phyloP scores from a whole-genome alignment of 495 filamentous ascomycete genomes.

The Sordaria brevicollis region DNA sequence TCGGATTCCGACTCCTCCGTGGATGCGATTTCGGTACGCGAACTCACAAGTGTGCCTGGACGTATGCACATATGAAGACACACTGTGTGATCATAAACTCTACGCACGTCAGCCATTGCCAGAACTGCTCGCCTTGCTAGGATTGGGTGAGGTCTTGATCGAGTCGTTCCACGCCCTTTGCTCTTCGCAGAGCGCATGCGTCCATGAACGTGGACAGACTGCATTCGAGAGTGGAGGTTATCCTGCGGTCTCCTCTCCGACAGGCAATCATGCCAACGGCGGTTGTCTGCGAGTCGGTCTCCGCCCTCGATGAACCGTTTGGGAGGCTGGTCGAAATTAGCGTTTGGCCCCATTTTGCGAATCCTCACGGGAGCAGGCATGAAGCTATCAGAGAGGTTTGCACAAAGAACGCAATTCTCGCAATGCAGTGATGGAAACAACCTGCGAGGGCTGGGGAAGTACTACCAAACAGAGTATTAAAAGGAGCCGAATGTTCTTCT shows the following conservation, averaged over 20 bases:
- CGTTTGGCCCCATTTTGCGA: background rate
- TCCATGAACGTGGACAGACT: background rate
- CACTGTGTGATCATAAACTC: background rate
- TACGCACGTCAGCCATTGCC: background rate
- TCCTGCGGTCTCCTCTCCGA: background rate
- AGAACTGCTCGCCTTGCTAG: background rate
- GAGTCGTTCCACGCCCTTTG: background rate
- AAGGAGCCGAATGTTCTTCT: background rate
- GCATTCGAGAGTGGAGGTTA: background rate
- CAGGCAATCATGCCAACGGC: background rate
- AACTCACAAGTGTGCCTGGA: background rate
- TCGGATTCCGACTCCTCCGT: background rate
- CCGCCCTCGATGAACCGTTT: background rate
- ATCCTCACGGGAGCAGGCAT: background rate
- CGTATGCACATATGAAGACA: background rate
- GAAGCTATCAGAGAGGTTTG: background rate
- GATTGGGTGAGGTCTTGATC: background rate
- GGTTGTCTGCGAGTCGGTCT: background rate
- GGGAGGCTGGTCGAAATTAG: background rate
- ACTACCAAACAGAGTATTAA: background rate
- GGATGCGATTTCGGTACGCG: background rate
- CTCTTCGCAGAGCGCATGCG: background rate
- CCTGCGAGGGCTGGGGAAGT: background rate
- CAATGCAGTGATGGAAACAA: background rate
- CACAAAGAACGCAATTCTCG: background rate